These are phyloP conservation scores for Marasmius tenuissimus DNA, from an alignment of 1,284 basidiomycete species.

Conservation along the genomic window DNA sequence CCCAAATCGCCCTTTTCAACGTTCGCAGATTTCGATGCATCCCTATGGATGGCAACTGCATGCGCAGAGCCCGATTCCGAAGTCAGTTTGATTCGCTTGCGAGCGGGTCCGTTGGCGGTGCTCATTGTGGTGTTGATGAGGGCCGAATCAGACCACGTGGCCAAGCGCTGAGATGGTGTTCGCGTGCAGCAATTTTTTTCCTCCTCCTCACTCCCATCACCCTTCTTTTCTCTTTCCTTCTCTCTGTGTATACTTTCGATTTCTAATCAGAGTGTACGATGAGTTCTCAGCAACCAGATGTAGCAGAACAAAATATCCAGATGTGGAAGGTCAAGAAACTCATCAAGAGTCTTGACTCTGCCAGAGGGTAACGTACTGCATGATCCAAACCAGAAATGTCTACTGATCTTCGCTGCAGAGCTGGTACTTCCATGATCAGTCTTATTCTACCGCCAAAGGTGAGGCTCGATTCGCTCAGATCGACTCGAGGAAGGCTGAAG, in stretches of 20 bases:
- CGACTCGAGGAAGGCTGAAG: conserved; percentile 7
- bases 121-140: conserved; percentile 1
- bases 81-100: not conserved
- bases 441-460: conserved; percentile 96
- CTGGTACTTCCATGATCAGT: conserved; percentile 99
- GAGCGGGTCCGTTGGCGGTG: conserved; percentile 1
- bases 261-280: conserved; percentile 39
- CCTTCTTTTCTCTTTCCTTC: not conserved
- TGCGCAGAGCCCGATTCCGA: conserved; percentile 2
- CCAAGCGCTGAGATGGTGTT: not conserved
- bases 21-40: not conserved
- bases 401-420: conserved; percentile 46
- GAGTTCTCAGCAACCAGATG: conserved; percentile 57
- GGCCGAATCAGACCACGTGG: not conserved
- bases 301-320: conserved; percentile 86
- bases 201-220: conserved; percentile 5
- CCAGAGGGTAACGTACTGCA: conserved; percentile 70
- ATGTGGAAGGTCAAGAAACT: conserved; percentile 99
- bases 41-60: not conserved
- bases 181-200: not conserved
- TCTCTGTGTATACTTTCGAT: conserved; percentile 1
- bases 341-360: conserved; percentile 91
- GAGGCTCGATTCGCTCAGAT: conserved; percentile 25
- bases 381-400: conserved; percentile 13
- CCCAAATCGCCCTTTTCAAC: not conserved